These are phyloP conservation scores for Forsythia suspensa DNA, from an alignment of 257 asterid genomes.

Conservation along the genomic window DNA sequence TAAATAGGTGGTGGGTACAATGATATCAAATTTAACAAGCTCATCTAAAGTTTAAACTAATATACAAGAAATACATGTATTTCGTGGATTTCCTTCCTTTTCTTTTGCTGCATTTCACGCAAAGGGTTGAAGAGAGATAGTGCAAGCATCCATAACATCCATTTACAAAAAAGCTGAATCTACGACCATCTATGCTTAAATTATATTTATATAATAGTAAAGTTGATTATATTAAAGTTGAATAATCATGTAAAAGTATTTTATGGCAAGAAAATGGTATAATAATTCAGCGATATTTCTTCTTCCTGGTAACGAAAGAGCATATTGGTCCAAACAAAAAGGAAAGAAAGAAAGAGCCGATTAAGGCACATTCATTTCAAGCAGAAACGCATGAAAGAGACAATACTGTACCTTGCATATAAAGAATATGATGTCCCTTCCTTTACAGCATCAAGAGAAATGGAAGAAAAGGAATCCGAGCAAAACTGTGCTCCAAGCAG, in stretches of 20 bases:
- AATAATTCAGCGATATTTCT: not conserved
- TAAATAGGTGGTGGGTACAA: too few species aligned
- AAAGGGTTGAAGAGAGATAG: too few species aligned
- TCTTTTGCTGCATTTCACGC: too few species aligned
- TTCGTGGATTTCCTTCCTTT: too few species aligned
- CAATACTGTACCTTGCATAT: slow-evolving; percentile 62
- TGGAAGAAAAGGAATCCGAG: slow-evolving; percentile 80
- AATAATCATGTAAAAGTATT: not conserved
- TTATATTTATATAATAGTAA: not conserved
- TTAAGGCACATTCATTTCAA: slow-evolving; percentile 6
- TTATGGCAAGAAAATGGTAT: not conserved
- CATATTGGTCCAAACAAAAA: not conserved
- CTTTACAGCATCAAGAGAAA: slow-evolving; percentile 52
- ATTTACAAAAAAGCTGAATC: not conserved
- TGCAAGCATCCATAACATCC: not conserved
- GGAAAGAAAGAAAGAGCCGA: slow-evolving; percentile 2
- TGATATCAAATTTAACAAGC: too few species aligned
- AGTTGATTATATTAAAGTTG: not conserved
- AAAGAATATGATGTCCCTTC: slow-evolving; percentile 64
- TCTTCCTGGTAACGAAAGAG: not conserved
- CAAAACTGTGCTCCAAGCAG: slow-evolving; percentile 90
- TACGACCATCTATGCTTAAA: not conserved
- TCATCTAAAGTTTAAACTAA: too few species aligned
- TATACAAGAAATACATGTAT: too few species aligned
- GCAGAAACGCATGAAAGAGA: slow-evolving; percentile 5